Percentiles rank a stretch among this genome's conserved stretches.
Evolutionary conservation across 2,329 filamentous ascomycete species (phyloP).

Genomic region (Colletotrichum melonis): DNA sequence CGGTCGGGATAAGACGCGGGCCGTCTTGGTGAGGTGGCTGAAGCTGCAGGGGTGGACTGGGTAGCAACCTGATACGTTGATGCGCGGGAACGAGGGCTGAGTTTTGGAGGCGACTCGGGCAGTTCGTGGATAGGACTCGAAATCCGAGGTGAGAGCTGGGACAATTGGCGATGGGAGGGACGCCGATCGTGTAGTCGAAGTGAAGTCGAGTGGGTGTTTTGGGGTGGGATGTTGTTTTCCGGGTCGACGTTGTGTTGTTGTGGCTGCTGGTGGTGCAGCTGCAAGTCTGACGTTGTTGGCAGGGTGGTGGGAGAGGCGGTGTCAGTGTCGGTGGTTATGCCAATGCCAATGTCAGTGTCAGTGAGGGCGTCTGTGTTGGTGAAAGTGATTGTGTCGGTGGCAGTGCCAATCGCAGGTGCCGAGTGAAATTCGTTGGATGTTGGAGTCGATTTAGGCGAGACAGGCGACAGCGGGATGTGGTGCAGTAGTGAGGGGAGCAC

Average conservation of each 20-base stretch:
- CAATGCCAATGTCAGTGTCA: constrained; percentile 9
- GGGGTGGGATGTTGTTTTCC: constrained; percentile 19
- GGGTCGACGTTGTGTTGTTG: constrained; percentile 11
- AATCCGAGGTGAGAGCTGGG: constrained; percentile 37
- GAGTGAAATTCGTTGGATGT: constrained; percentile 40
- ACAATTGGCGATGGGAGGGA: constrained; percentile 32
- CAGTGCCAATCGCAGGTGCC: not conserved
- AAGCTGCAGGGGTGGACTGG: constrained; percentile 37
- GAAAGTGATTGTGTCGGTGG: not conserved
- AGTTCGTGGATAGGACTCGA: constrained; percentile 32
- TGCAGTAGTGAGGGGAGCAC: constrained; percentile 45
- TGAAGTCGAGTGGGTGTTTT: constrained; percentile 25
- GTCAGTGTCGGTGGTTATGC: constrained; percentile 7
- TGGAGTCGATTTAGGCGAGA: constrained; percentile 46
- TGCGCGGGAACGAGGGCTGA: constrained; percentile 44
- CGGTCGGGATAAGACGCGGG: constrained; percentile 51
- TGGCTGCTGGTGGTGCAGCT: constrained; percentile 17
- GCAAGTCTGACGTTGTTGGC: constrained; percentile 33
- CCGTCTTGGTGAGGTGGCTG: constrained; percentile 42
- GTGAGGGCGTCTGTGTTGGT: not conserved
- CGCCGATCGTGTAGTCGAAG: constrained; percentile 21
- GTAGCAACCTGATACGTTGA: constrained; percentile 50
- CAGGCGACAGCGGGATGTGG: constrained; percentile 52
- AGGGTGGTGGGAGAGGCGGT: constrained; percentile 13
- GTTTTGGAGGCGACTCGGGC: constrained; percentile 36